Evolutionary conservation across 805 yeast genomes (phyloP), one percentile per base, ranked within the genome.

Genomic region (Yarrowia hollandica): DNA sequence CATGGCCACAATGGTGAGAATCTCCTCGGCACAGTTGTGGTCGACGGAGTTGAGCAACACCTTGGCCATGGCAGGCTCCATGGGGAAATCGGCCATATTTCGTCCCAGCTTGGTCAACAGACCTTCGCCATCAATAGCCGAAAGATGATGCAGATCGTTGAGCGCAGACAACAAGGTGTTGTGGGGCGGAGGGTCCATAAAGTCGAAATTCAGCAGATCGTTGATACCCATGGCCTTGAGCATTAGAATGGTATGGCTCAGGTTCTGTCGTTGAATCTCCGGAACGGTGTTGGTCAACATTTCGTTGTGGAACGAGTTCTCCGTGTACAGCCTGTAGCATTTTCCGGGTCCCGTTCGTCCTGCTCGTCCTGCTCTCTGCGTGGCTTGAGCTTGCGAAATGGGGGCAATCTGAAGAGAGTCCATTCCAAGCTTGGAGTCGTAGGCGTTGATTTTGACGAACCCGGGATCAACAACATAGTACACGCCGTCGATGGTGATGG

Each of bases 281-380:
- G 99, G 98, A 0, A 88, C 83, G 1, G 97, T 89, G 67, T 84
- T 85, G 2, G 81, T 76, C 10, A 86, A 85, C 69, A 94, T 75
- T 65, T 92, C 98, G 64, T 86, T 79, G 62, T 81, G 77, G 65
- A 82, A 94, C 0, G 94, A 84, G 80, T 86, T 79, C 68, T 89
- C 88, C 0, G 99, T 92, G 69, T 83, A 94, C 19, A 94, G 74
- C 34, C 99, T 71, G 67, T 86, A 94, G 72, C 98, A 94, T 69
- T 89, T 88, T 15, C 99, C 99, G 0, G 98, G 97, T 0, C 96
- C 91, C 7, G 96, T 90, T 76, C 99, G 85, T 38, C 99, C 99
- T 5, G 98, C 99, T 76, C 99, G 83, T 69, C 99, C 99, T 1
- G 97, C 91, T 67, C 99, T 78, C 73, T 94, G 99, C 67, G 90